phyloP scores from a whole-genome alignment of 208 protist genomes.

The Trypanosomatidae sp. region DNA sequence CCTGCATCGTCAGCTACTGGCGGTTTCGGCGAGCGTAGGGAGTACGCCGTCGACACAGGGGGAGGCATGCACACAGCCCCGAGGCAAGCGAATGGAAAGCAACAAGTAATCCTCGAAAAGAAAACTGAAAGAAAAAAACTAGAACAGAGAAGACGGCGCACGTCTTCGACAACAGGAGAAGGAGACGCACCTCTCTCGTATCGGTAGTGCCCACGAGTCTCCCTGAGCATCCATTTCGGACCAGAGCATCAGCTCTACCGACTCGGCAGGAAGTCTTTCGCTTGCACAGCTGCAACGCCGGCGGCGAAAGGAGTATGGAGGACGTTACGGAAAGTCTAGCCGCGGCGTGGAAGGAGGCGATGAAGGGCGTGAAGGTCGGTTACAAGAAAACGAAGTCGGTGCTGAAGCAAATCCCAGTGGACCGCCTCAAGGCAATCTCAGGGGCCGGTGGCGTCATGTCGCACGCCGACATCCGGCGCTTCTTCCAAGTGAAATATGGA shows the following conservation, averaged over 20 bases:
- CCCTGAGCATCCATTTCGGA: not conserved
- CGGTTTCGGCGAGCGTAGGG: not conserved
- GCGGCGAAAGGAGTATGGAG: conserved; percentile 35
- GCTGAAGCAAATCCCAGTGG: conserved; percentile 53
- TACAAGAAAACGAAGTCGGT: conserved; percentile 74
- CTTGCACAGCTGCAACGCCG: not conserved
- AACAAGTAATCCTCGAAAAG: not conserved
- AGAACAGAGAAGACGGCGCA: not conserved
- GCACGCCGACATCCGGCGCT: conserved; percentile 46
- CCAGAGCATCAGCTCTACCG: not conserved
- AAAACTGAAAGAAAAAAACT: not conserved
- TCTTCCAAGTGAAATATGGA: conserved; percentile 72
- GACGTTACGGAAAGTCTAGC: conserved; percentile 68
- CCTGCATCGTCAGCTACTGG: not conserved
- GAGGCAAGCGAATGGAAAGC: not conserved
- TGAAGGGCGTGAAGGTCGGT: conserved; percentile 69
- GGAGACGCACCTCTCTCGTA: not conserved
- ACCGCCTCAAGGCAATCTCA: conserved; percentile 38
- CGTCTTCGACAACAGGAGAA: not conserved
- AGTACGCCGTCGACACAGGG: not conserved
- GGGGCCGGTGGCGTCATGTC: conserved; percentile 29
- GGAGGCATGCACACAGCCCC: not conserved
- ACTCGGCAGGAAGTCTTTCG: too few relatives aligned
- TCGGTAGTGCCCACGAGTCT: not conserved
- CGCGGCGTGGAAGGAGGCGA: conserved; percentile 70